phyloP scores from a whole-genome alignment of 441 rosid species.

The Hypseocharis bilobata region DNA sequence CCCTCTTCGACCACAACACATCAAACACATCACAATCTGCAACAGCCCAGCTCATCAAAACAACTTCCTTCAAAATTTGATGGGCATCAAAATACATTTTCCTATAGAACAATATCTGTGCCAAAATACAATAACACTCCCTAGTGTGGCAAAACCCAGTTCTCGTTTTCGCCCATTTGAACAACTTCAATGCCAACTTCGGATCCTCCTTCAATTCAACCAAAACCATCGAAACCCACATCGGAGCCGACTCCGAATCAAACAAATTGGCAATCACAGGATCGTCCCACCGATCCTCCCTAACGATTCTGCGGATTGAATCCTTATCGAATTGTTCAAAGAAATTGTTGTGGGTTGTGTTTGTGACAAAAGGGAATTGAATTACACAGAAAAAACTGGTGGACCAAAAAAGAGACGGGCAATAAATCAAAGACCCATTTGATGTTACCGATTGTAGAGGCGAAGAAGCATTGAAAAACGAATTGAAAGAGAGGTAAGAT shows the following conservation, averaged over 20 bases:
- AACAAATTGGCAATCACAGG: constrained; percentile 29
- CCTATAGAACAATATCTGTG: constrained; percentile 45
- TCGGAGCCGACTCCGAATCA: constrained; percentile 36
- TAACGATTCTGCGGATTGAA: constrained; percentile 34
- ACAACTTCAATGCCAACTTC: constrained; percentile 48
- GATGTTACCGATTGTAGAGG: constrained; percentile 11
- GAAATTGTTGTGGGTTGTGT: constrained; percentile 11
- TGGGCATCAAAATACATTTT: constrained; percentile 55
- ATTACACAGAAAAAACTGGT: constrained; percentile 41
- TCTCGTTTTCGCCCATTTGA: constrained; percentile 44
- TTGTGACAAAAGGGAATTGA: constrained; percentile 38
- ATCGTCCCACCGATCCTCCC: constrained; percentile 41
- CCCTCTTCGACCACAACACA: constrained; percentile 57
- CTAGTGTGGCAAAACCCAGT: constrained; percentile 37
- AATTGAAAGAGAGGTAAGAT: constrained; percentile 16
- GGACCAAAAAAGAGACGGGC: constrained; percentile 42
- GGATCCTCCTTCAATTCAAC: constrained; percentile 45
- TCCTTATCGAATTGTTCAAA: constrained; percentile 25
- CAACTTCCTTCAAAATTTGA: constrained; percentile 41
- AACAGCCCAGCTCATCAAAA: constrained; percentile 25
- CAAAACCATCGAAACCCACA: constrained; percentile 48
- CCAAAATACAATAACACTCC: constrained; percentile 46
- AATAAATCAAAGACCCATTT: constrained; percentile 19
- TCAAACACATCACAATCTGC: constrained; percentile 44
- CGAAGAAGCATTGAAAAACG: constrained; percentile 19